phyloP scores from a whole-genome alignment of 139 green algal genomes.

The Choricystis sp. region DNA sequence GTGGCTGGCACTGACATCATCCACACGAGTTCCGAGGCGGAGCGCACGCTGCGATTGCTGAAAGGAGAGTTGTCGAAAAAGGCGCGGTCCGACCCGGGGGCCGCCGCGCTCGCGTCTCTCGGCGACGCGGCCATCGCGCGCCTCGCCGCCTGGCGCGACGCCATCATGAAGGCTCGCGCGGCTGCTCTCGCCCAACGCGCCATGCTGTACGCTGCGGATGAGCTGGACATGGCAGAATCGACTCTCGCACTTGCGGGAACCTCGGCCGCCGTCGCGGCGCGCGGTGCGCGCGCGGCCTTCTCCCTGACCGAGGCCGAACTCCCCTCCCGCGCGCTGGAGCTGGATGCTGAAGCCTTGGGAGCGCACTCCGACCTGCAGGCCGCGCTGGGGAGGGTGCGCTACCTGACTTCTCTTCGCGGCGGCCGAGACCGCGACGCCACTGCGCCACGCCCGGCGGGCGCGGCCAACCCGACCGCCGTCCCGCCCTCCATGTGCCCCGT shows the following conservation, averaged over 20 bases:
- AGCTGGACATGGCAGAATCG: slow-evolving; percentile 58
- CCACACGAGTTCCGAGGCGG: slow-evolving; percentile 38
- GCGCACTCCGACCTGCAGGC: slow-evolving; percentile 37
- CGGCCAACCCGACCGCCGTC: background rate
- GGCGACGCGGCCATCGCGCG: slow-evolving; percentile 24
- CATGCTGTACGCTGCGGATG: slow-evolving; percentile 66
- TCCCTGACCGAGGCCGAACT: background rate
- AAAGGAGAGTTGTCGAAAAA: slow-evolving; percentile 4
- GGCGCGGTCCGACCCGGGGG: too few relatives aligned
- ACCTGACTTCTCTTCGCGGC: slow-evolving; percentile 38
- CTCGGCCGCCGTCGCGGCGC: slow-evolving; percentile 9
- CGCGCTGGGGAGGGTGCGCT: slow-evolving; percentile 49
- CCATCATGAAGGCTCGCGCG: slow-evolving; percentile 40
- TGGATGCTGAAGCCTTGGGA: slow-evolving; percentile 35
- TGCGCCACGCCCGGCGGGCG: background rate
- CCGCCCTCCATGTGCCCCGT: slow-evolving; percentile 34
- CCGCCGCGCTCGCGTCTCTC: too few relatives aligned
- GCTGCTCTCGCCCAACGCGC: slow-evolving; percentile 38
- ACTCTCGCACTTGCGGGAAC: background rate
- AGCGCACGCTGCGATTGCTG: slow-evolving; percentile 38
- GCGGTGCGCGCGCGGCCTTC: background rate
- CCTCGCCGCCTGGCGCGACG: slow-evolving; percentile 39
- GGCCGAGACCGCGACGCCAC: background rate
- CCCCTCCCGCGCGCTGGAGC: slow-evolving; percentile 16
- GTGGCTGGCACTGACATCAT: slow-evolving; percentile 31